A percentile compares a stretch with the other conserved stretches of the same genome.
These are phyloP conservation scores for Staphylotrichum tortipilum DNA, from an alignment of 495 filamentous ascomycete species.

Conservation along the genomic window DNA sequence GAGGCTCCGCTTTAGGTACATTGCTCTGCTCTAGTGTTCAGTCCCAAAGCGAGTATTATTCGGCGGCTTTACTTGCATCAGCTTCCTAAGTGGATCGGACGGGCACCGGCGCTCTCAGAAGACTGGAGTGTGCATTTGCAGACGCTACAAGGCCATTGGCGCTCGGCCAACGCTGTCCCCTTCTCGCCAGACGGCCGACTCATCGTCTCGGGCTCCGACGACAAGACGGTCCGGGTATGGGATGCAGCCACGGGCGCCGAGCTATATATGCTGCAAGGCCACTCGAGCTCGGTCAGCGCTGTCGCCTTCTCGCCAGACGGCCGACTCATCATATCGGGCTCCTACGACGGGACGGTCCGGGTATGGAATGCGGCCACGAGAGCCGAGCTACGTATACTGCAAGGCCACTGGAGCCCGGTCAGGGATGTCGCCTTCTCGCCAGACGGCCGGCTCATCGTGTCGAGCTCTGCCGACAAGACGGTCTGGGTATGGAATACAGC, in stretches of 20 bases:
- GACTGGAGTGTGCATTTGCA: background rate
- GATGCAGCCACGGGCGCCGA: background rate
- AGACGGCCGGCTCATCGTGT: background rate
- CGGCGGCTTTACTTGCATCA: background rate
- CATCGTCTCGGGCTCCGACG: background rate
- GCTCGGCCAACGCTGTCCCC: background rate
- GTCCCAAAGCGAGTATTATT: background rate
- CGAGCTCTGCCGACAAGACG: background rate
- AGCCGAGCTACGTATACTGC: background rate
- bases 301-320: background rate
- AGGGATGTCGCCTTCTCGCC: background rate
- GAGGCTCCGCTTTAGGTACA: background rate
- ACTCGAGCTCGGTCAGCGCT: background rate
- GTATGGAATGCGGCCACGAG: background rate
- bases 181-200: background rate
- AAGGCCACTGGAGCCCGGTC: background rate
- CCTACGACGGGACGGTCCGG: background rate
- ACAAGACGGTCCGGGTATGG: background rate
- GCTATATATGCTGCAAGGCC: background rate
- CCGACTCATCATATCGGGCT: background rate
- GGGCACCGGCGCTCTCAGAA: background rate
- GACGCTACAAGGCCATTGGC: background rate
- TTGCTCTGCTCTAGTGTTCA: background rate
- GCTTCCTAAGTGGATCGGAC: background rate
- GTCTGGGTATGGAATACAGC: background rate